Base-by-base conservation (phyloP, 345 rosid genomes). In the Eutrema heterophyllum region DNA sequence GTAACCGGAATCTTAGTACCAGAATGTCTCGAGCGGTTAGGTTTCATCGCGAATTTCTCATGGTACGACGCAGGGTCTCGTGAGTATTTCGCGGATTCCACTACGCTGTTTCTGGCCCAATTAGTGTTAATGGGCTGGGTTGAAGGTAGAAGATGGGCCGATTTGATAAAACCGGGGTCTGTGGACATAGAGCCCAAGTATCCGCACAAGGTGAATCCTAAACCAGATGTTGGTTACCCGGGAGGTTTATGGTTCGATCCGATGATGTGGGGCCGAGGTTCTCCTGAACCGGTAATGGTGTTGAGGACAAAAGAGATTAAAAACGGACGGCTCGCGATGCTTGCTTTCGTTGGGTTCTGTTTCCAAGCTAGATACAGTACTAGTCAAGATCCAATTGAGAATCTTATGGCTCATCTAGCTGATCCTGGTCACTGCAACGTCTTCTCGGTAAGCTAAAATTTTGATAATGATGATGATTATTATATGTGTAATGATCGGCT, bases 391-490 rank as follows among this genome's bases (percentile, higher is more conserved):
- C 97, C 97, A 5, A 59, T 89, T 41, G 91, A 89, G 44, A 94
- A 94, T 77, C 83, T 94, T 70, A 75, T 81, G 84, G 88, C 89
- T 56, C 98, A 91, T 84, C n/a, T 94, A 44, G 97, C 96, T 7
- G 98, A 94, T 77, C 98, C 98, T 59, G 97, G 98, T 70, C 98
- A 94, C 55, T 84, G 91, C 85, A 94, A 91, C 72, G 61, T 94
- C 55, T 94, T 94, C 72, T 91, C 97, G 50, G 97, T 94, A 89
- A 30, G 64, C 57, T 71, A 33, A 7, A 15, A 4, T 29, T 13
- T 9, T 7, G 4, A 40, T 65, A 5, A 30, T 58, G 15, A 65
- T 49, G 5, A 38, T 44, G 13, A 16, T n/a, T n/a, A n/a, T n/a
- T n/a, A 54, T 45, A 14, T 68, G 43, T 46, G 7, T 44, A 64